Conservation (phyloP, 2,329 filamentous ascomycete species). For the Cladophialophora chaetospira region DNA sequence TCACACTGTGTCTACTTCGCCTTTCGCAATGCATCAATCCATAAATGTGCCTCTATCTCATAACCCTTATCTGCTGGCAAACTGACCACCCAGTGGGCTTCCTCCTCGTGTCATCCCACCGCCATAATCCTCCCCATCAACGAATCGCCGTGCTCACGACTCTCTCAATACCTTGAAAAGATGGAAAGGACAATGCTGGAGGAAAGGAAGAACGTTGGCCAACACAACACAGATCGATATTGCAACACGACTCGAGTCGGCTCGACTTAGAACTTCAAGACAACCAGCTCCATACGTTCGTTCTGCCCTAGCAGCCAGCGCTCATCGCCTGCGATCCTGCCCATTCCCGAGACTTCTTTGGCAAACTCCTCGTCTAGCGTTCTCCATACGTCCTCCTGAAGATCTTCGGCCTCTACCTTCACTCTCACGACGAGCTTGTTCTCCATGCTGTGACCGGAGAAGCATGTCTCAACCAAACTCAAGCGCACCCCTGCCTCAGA, state of each 20-base stretch:
- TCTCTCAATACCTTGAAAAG: no score
- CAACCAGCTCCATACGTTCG: conserved; percentile 51
- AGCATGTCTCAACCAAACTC: conserved; percentile 39
- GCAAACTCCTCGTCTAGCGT: conserved; percentile 43
- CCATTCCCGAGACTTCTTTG: conserved; percentile 54
- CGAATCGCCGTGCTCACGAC: no score
- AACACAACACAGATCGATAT: neutral
- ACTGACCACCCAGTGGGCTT: no score
- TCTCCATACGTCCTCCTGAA: conserved; percentile 11
- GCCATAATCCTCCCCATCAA: no score
- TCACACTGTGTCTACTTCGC: no score
- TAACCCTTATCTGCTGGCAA: no score
- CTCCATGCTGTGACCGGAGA: conserved; percentile 35
- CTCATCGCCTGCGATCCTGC: conserved; percentile 61
- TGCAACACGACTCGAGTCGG: neutral
- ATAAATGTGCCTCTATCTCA: no score
- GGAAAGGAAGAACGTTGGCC: no score
- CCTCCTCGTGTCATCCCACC: no score
- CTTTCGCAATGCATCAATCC: no score
- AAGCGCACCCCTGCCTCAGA: conserved; percentile 38
- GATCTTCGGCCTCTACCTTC: conserved; percentile 31
- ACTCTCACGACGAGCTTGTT: conserved; percentile 38
- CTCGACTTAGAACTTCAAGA: conserved; percentile 51
- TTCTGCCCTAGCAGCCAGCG: conserved; percentile 65
- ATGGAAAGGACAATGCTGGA: no score